phyloP scores from a whole-genome alignment of 257 asterid genomes.

The Craterostigma plantagineum region DNA sequence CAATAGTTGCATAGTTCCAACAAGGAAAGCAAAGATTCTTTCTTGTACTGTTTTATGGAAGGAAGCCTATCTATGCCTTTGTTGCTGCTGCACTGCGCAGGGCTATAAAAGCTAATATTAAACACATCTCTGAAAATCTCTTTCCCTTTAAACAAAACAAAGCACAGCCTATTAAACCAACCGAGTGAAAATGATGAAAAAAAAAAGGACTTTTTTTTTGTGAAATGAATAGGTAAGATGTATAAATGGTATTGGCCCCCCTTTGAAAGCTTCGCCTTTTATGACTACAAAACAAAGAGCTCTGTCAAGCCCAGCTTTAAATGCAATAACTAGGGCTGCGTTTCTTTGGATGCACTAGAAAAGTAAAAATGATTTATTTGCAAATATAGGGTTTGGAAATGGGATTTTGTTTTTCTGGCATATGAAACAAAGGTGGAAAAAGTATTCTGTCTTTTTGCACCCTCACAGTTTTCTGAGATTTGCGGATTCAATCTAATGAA shows the following conservation, averaged over 20 bases:
- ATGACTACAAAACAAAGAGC: constrained; percentile 31
- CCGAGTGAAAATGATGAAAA: constrained; percentile 28
- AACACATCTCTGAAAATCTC: constrained; percentile 27
- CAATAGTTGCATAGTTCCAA: constrained; percentile 29
- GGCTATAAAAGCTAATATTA: constrained; percentile 35
- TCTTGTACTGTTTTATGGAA: constrained; percentile 9
- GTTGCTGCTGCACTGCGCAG: constrained; percentile 29
- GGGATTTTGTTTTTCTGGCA: constrained; percentile 27
- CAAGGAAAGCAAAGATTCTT: constrained; percentile 44
- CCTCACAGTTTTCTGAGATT: constrained; percentile 45
- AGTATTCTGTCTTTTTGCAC: constrained; percentile 40
- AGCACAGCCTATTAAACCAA: constrained; percentile 15
- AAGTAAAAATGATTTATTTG: constrained; percentile 11
- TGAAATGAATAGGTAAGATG: not conserved
- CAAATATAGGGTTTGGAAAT: constrained; percentile 19
- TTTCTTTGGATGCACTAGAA: constrained; percentile 64
- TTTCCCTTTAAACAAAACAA: constrained; percentile 13
- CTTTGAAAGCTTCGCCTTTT: constrained; percentile 7
- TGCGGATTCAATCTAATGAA: constrained; percentile 22
- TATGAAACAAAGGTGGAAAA: constrained; percentile 24
- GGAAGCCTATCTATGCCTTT: too few species aligned
- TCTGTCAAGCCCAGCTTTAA: constrained; percentile 50
- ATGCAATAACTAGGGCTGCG: constrained; percentile 17
- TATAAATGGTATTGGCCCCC: constrained; percentile 35
- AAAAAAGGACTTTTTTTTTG: constrained; percentile 10